A percentile compares a stretch with the other conserved stretches of the same genome.
These are phyloP conservation scores for Funneliformis mosseae DNA, from an alignment of 192 early-diverging fungal species.

Conservation along the genomic window DNA sequence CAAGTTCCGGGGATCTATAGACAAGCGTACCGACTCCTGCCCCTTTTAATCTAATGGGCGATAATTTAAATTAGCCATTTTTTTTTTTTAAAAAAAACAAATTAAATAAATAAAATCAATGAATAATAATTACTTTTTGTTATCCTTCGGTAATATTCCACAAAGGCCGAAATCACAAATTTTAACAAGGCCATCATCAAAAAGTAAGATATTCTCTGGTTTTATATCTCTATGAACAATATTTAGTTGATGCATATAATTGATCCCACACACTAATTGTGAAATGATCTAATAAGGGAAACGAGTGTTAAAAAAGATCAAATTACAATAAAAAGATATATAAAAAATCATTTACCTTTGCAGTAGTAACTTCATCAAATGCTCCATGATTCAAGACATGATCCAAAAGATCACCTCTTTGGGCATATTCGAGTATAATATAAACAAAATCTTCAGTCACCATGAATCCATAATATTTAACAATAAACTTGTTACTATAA, in stretches of 20 bases:
- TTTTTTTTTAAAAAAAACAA: slow-evolving; percentile 29
- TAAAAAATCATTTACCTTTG: background rate
- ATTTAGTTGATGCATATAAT: slow-evolving; percentile 79
- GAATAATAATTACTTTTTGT: slow-evolving; percentile 48
- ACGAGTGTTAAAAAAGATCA: too few relatives aligned
- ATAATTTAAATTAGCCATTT: too few relatives aligned
- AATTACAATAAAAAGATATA: too few relatives aligned
- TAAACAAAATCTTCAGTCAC: background rate
- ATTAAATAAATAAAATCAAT: background rate
- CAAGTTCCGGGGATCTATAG: slow-evolving; percentile 83
- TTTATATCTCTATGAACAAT: slow-evolving; percentile 88
- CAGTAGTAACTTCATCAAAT: background rate
- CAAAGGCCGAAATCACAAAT: slow-evolving; percentile 85
- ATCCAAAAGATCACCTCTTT: background rate
- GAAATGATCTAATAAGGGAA: slow-evolving; percentile 49
- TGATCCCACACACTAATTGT: slow-evolving; percentile 74
- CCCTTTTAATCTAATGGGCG: background rate
- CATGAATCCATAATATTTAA: background rate
- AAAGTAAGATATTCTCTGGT: slow-evolving; percentile 80
- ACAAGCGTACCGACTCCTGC: slow-evolving; percentile 88
- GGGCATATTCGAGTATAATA: background rate
- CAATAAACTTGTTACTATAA: background rate
- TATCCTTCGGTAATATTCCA: slow-evolving; percentile 69
- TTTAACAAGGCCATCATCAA: slow-evolving; percentile 63
- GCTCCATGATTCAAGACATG: background rate